Percentiles rank a stretch among this genome's conserved stretches.
Conservation (phyloP, 768 basidiomycete genomes). For the Xerocomus spinulosus region DNA sequence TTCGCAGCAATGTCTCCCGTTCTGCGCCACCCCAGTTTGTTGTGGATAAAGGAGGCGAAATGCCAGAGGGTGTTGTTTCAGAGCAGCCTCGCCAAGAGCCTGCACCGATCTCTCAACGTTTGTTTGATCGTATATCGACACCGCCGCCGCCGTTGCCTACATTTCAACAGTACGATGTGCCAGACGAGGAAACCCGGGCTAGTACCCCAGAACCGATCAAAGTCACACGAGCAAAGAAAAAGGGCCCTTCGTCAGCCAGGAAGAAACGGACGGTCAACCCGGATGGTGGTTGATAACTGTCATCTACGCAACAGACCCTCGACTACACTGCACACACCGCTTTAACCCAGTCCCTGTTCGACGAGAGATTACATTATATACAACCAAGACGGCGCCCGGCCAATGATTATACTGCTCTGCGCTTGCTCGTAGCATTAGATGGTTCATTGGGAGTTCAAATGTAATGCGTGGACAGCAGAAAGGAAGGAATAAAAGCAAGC, state of each 20-base stretch:
- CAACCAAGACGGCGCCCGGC: slow-evolving; percentile 12
- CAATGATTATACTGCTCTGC: slow-evolving; percentile 15
- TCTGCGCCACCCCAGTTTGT: slow-evolving; percentile 47
- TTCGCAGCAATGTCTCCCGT: slow-evolving; percentile 38
- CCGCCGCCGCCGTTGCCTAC: slow-evolving; percentile 34
- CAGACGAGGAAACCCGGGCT: slow-evolving; percentile 42
- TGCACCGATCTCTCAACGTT: slow-evolving; percentile 25
- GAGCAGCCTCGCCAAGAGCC: slow-evolving; percentile 20
- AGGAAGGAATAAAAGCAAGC: slow-evolving; percentile 8
- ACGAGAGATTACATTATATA: slow-evolving; percentile 21
- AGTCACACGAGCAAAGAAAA: slow-evolving; percentile 71
- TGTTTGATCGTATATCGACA: slow-evolving; percentile 32
- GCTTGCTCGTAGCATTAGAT: slow-evolving; percentile 15
- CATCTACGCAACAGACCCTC: no score
- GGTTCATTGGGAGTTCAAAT: slow-evolving; percentile 15
- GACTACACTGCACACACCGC: not conserved
- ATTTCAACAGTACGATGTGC: slow-evolving; percentile 53
- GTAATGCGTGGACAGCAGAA: slow-evolving; percentile 11
- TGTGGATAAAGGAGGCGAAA: slow-evolving; percentile 79
- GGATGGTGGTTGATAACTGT: slow-evolving; percentile 12
- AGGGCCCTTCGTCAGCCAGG: slow-evolving; percentile 43
- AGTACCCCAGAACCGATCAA: slow-evolving; percentile 69
- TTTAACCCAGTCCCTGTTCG: not conserved
- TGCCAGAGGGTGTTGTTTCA: slow-evolving; percentile 58
- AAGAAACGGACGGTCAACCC: slow-evolving; percentile 57